phyloP scores from a whole-genome alignment of 2,329 filamentous ascomycete genomes.

The Tolypocladium pustulatum region DNA sequence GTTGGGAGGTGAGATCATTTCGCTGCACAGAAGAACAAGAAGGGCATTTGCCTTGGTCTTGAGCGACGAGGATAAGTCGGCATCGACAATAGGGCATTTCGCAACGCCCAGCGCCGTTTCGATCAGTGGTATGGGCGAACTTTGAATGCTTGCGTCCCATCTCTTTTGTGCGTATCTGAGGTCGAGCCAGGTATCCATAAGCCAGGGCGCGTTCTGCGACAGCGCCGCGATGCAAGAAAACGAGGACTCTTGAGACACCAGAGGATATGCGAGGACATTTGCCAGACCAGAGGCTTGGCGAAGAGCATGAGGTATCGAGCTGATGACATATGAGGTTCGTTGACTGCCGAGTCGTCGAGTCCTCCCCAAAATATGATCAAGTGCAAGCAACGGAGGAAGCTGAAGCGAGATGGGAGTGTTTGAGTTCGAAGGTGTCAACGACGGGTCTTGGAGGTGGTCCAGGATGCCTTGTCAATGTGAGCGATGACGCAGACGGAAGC shows the following conservation, averaged over 20 bases:
- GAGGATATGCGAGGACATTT: conserved; percentile 29
- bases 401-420: conserved; percentile 16
- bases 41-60: conserved; percentile 26
- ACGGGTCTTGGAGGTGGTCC: conserved; percentile 22
- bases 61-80: conserved; percentile 10
- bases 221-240: conserved; percentile 22
- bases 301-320: conserved; percentile 30
- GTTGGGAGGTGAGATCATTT: conserved; percentile 23
- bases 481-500: conserved; percentile 1
- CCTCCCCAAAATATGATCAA: conserved; percentile 23
- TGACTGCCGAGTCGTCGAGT: conserved; percentile 11
- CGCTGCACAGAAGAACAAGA: conserved; percentile 30
- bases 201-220: conserved; percentile 33
- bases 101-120: conserved; percentile 24
- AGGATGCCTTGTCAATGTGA: conserved; percentile 17
- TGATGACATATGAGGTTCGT: conserved; percentile 29
- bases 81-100: conserved; percentile 9
- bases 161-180: conserved; percentile 28
- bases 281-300: conserved; percentile 34
- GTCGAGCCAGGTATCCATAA: conserved; percentile 36
- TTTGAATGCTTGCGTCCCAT: conserved; percentile 20
- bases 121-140: conserved; percentile 23
- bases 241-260: conserved; percentile 21
- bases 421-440: conserved; percentile 12
- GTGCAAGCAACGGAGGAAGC: conserved; percentile 28